A percentile compares a stretch with the other conserved stretches of the same genome.
Conservation (phyloP, 805 yeast genomes). For the Allodekkera sacchari region DNA sequence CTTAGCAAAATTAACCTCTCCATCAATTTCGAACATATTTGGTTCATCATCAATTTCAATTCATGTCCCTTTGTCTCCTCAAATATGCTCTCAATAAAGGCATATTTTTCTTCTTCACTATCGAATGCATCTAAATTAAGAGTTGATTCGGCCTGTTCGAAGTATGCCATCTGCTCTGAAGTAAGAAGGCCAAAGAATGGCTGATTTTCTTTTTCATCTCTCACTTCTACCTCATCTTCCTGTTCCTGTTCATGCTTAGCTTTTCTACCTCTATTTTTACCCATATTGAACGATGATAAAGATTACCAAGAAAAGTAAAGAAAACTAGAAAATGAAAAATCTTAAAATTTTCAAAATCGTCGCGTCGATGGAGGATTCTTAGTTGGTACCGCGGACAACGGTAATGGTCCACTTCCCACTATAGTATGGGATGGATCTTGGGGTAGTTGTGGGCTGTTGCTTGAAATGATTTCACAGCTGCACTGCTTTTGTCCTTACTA, state of each 20-base stretch:
- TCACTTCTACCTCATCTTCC: constrained; percentile 5
- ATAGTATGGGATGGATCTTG: no score
- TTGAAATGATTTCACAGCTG: no score
- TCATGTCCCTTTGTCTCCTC: constrained; percentile 88
- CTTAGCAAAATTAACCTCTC: constrained; percentile 75
- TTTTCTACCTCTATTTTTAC: constrained; percentile 29
- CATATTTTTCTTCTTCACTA: constrained; percentile 58
- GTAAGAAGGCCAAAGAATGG: constrained; percentile 85
- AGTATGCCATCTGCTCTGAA: constrained; percentile 77
- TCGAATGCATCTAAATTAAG: constrained; percentile 75
- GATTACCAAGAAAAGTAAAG: neutral
- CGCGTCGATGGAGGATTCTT: no score
- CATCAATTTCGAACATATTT: constrained; percentile 86
- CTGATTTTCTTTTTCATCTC: constrained; percentile 12
- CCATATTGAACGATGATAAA: constrained; percentile 10
- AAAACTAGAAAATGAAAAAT: no score
- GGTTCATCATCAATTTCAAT: constrained; percentile 85
- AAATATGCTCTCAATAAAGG: constrained; percentile 69
- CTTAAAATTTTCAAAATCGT: no score
- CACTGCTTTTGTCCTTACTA: no score
- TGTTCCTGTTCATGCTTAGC: constrained; percentile 8
- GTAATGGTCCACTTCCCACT: no score
- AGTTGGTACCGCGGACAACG: no score
- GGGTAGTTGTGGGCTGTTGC: no score
- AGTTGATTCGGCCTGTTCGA: constrained; percentile 86